These are phyloP conservation scores for Cucurbita ficifolia DNA, from an alignment of 306 rosid species.

Conservation along the genomic window DNA sequence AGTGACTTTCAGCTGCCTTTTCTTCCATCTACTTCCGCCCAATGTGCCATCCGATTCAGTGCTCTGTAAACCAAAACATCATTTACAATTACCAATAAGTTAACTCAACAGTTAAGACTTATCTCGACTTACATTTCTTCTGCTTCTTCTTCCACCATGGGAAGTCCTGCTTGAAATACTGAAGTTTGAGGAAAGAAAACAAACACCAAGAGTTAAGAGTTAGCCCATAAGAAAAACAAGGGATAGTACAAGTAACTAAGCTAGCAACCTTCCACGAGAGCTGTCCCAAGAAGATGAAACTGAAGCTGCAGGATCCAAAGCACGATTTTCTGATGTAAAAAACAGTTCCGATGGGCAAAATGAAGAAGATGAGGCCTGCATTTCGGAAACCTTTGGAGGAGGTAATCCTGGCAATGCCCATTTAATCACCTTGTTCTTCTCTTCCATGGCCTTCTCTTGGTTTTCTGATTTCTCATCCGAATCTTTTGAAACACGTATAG, in stretches of 20 bases:
- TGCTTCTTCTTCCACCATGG: constrained; percentile 46
- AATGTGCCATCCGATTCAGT: constrained; percentile 38
- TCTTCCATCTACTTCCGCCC: constrained; percentile 64
- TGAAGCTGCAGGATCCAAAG: constrained; percentile 40
- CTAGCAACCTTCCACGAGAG: constrained; percentile 49
- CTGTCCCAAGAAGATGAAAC: constrained; percentile 68
- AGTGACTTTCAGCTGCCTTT: constrained; percentile 46
- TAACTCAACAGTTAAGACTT: not conserved
- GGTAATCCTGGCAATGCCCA: constrained; percentile 88
- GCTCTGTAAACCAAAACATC: constrained; percentile 37
- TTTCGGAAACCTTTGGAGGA: constrained; percentile 25
- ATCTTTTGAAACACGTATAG: constrained; percentile 26
- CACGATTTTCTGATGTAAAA: constrained; percentile 59
- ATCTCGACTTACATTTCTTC: constrained; percentile 63
- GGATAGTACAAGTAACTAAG: not conserved
- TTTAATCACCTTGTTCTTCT: constrained; percentile 27
- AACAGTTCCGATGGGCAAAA: constrained; percentile 32
- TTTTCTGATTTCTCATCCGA: constrained; percentile 4
- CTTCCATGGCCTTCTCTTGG: constrained; percentile 11
- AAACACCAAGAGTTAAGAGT: constrained; percentile 13
- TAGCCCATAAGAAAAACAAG: not conserved
- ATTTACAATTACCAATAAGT: not conserved
- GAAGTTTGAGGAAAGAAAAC: constrained; percentile 6
- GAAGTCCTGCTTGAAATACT: constrained; percentile 62
- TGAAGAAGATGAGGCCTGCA: constrained; percentile 25